A percentile compares a stretch with the other conserved stretches of the same genome.
These are phyloP conservation scores for Aspergillus bertholletiae DNA, from an alignment of 495 filamentous ascomycete genomes.

Conservation along the genomic window DNA sequence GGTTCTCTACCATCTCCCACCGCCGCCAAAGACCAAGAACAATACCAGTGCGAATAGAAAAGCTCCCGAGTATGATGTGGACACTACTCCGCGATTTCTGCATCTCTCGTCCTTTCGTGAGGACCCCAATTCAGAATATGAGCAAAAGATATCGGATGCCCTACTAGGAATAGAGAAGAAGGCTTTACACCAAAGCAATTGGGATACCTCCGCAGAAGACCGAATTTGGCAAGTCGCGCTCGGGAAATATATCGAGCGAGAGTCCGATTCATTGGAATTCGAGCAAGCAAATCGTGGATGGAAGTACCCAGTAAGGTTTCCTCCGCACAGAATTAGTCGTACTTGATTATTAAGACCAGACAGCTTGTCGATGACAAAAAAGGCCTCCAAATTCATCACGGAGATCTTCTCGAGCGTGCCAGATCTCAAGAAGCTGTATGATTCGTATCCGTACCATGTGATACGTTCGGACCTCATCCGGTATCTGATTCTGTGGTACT, in stretches of 20 bases:
- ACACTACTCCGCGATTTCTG: constrained; percentile 25
- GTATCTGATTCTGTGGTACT: constrained; percentile 45
- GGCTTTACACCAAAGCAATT: constrained; percentile 7
- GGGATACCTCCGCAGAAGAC: constrained; percentile 9
- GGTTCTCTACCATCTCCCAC: not conserved
- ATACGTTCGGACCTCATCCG: constrained; percentile 47
- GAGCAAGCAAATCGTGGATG: constrained; percentile 29
- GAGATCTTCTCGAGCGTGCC: constrained; percentile 25
- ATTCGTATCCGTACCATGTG: constrained; percentile 34
- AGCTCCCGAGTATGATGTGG: constrained; percentile 1
- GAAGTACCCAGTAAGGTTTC: constrained; percentile 27
- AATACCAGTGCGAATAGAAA: not conserved
- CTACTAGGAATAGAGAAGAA: constrained; percentile 23
- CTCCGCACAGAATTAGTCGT: not conserved
- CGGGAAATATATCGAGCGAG: constrained; percentile 16
- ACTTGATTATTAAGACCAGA: not conserved
- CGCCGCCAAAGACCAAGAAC: not conserved
- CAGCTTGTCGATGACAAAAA: constrained; percentile 29
- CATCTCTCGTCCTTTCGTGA: constrained; percentile 30
- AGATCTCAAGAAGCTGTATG: constrained; percentile 25
- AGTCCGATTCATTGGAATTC: constrained; percentile 26
- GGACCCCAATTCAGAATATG: constrained; percentile 27
- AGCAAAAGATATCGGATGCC: constrained; percentile 21
- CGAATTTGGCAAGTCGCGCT: constrained; percentile 38
- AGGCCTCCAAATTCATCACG: constrained; percentile 29